These are phyloP conservation scores for Ophiognomonia clavigignenti-juglandacearum DNA, from an alignment of 2,329 filamentous ascomycete genomes.

Conservation along the genomic window DNA sequence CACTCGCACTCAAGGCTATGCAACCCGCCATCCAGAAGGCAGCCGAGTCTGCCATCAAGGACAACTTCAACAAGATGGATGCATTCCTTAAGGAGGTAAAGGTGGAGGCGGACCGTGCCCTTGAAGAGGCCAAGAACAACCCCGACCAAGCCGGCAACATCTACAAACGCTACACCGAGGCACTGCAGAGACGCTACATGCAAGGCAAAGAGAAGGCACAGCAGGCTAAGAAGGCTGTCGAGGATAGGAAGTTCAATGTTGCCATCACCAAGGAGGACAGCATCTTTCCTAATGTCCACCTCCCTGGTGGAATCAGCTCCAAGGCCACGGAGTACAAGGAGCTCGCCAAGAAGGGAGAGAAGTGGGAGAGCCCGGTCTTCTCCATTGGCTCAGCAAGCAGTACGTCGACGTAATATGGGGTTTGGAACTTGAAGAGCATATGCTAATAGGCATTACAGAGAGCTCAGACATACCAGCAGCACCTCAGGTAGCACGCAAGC, in stretches of 20 bases:
- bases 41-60: constrained; percentile 82
- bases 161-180: constrained; percentile 77
- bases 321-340: constrained; percentile 95
- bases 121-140: constrained; percentile 60
- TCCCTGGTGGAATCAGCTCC: constrained; percentile 83
- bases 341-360: constrained; percentile 79
- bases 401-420: background rate
- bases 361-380: constrained; percentile 94
- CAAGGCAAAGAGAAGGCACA: constrained; percentile 76
- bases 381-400: constrained; percentile 70
- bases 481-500: background rate
- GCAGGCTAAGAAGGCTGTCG: constrained; percentile 44
- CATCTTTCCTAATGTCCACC: constrained; percentile 78
- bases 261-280: constrained; percentile 85
- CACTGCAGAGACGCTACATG: constrained; percentile 67
- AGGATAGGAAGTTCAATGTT: constrained; percentile 72
- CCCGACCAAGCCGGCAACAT: constrained; percentile 74
- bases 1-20: constrained; percentile 76
- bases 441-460: constrained; percentile 25
- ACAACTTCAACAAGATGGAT: constrained; percentile 74
- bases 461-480: constrained; percentile 62
- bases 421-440: background rate
- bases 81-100: constrained; percentile 70
- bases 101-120: constrained; percentile 71
- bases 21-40: constrained; percentile 82